Base-by-base conservation (phyloP, 1,284 basidiomycete species). In the Cryptococcus sp. region DNA sequence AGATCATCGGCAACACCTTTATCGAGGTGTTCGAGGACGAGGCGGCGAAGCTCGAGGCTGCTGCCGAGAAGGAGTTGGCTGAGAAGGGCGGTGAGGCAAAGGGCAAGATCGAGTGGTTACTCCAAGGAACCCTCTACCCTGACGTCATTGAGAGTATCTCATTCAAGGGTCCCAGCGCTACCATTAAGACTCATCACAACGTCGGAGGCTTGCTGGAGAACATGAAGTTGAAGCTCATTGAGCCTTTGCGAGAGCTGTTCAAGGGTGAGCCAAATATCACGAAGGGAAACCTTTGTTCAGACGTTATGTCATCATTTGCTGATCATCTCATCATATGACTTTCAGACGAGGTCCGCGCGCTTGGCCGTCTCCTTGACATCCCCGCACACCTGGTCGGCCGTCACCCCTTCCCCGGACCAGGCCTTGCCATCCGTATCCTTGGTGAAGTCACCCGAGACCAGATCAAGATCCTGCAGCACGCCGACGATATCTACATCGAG, bases 121-220 rank as follows among this genome's bases (percentile, higher is more conserved):
- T 99, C 27, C 95, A 98, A 79, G 96, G 96, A n/a, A 99, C 96
- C 0, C 85, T 99, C 11, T 99, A 99, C 80, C 96, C 96, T 2
- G 96, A 99, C 75, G 96, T 99, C 48, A 99, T 99, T 75, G 96
- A 99, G 82, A 93, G 89, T 72, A 98, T 99, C 82, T 93, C 90
- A 80, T 99, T 99, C 87, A 99, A 99, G 81, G 96, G 96, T 3
- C 96, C 96, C 1, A 93, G 90, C 67, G 96, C 96, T 47, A 99
- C 95, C 17, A 99, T 99, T 84, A 99, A 99, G 84, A 98, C 96
- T 10, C 96, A 99, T 77, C 96, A 99, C 80, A 99, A 99, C 71
- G 96, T 99, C 64, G 96, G 96, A 35, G 96, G 96, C 11, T 82
- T 99, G 51, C 82, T 99, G 61, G 91, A 91, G 73, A 89, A 99